Evolutionary conservation across 208 protist species (phyloP).

Genomic region (Willaertia magna): DNA sequence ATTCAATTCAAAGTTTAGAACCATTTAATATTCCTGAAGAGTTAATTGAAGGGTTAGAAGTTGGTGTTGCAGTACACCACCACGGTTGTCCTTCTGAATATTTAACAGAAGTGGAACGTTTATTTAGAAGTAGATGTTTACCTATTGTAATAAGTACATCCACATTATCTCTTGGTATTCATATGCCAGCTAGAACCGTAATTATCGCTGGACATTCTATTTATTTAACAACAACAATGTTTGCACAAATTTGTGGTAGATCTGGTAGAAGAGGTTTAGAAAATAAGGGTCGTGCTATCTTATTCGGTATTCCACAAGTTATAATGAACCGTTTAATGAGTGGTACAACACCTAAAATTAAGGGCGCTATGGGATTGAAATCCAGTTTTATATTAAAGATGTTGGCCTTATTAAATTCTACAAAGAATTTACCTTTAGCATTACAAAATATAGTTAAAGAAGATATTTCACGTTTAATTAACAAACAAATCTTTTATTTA

Average conservation of each 20-base stretch:
- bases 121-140: neutral
- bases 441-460: neutral
- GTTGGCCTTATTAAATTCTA: neutral
- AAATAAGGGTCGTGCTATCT: neutral
- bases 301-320: neutral
- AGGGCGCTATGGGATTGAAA: neutral
- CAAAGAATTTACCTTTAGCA: neutral
- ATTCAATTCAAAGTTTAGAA: neutral
- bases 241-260: neutral
- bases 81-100: neutral
- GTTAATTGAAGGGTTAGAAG: neutral
- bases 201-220: neutral
- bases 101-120: neutral
- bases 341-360: neutral
- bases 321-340: neutral
- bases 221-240: neutral
- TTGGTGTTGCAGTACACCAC: neutral
- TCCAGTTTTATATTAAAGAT: neutral
- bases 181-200: neutral
- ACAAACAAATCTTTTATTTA: neutral
- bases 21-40: neutral
- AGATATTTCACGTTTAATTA: neutral
- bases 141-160: neutral
- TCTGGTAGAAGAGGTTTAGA: slow-evolving; percentile 14
- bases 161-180: neutral